Evolutionary conservation across 768 basidiomycete species (phyloP).

Genomic region (Tylopilus plumbeoviolaceoides): DNA sequence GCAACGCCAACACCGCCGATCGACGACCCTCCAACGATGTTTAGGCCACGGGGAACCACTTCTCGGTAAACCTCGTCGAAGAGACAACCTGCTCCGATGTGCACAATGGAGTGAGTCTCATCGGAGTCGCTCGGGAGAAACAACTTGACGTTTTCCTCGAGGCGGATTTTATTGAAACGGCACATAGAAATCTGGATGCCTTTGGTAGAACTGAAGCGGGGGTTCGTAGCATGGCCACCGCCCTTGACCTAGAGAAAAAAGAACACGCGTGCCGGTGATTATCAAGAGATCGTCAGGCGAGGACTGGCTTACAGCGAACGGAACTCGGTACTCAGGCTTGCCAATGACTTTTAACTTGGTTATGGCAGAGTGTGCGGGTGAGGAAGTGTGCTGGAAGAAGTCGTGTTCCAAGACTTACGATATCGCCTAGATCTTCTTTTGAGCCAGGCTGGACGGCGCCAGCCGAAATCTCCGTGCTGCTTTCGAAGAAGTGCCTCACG

Average conservation of each 20-base stretch:
- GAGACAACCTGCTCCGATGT: constrained; percentile 27
- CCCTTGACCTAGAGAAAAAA: constrained; percentile 27
- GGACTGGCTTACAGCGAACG: too few relatives aligned
- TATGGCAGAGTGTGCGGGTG: too few relatives aligned
- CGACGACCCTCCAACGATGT: constrained; percentile 24
- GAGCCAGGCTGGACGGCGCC: constrained; percentile 15
- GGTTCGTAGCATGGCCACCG: constrained; percentile 29
- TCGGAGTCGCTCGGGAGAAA: too few relatives aligned
- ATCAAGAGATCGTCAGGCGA: too few relatives aligned
- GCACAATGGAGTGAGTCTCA: constrained; percentile 3
- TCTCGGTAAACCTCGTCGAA: constrained; percentile 28
- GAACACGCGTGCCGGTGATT: too few relatives aligned
- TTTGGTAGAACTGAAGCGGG: constrained; percentile 30
- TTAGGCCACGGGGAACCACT: constrained; percentile 8
- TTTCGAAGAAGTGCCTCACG: constrained; percentile 11
- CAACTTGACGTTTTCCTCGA: neutral
- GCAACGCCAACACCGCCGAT: constrained; percentile 27
- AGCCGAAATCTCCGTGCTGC: constrained; percentile 8
- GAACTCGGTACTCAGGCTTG: neutral
- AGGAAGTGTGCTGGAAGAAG: too few relatives aligned
- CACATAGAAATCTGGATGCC: constrained; percentile 29
- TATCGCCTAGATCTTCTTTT: constrained; percentile 2
- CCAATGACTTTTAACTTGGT: constrained; percentile 8
- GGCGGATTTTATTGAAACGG: constrained; percentile 18
- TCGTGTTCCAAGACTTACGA: neutral